phyloP scores from a whole-genome alignment of 2,329 filamentous ascomycete species.

The Pseudocercospora cruenta region DNA sequence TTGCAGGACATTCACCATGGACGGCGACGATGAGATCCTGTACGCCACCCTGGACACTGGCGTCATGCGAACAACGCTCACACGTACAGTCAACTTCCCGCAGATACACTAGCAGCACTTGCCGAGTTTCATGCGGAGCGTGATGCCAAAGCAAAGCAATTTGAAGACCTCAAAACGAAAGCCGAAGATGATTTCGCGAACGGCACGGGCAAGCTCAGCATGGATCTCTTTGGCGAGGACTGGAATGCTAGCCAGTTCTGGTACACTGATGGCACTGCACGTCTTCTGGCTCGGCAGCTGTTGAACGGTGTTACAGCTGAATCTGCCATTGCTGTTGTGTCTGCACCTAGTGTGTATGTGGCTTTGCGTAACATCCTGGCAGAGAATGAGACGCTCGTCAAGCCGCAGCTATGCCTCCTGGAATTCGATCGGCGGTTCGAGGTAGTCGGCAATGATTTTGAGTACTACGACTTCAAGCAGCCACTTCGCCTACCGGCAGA shows the following conservation, averaged over 20 bases:
- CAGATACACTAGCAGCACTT: constrained; percentile 68
- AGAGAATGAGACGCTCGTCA: constrained; percentile 35
- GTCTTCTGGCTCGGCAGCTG: constrained; percentile 64
- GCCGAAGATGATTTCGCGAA: constrained; percentile 59
- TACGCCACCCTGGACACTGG: constrained; percentile 20
- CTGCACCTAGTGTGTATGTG: constrained; percentile 76
- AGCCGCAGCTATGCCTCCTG: constrained; percentile 66
- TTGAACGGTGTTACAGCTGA: constrained; percentile 62
- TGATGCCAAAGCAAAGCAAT: constrained; percentile 66
- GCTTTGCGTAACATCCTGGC: constrained; percentile 67
- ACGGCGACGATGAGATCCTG: constrained; percentile 31
- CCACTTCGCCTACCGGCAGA: constrained; percentile 64
- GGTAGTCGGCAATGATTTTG: constrained; percentile 75
- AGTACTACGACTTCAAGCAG: constrained; percentile 73
- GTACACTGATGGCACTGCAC: constrained; percentile 73
- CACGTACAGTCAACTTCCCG: constrained; percentile 62
- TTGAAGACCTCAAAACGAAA: constrained; percentile 67
- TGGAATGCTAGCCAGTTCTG: constrained; percentile 80
- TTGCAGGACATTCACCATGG: constrained; percentile 18
- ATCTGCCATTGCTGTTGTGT: constrained; percentile 67
- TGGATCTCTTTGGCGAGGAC: constrained; percentile 76
- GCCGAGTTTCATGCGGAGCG: constrained; percentile 75
- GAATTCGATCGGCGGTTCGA: constrained; percentile 76
- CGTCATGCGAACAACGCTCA: constrained; percentile 24
- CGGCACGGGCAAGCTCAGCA: constrained; percentile 51